Base-by-base conservation (phyloP, 495 filamentous ascomycete genomes). In the Talaromyces liani region DNA sequence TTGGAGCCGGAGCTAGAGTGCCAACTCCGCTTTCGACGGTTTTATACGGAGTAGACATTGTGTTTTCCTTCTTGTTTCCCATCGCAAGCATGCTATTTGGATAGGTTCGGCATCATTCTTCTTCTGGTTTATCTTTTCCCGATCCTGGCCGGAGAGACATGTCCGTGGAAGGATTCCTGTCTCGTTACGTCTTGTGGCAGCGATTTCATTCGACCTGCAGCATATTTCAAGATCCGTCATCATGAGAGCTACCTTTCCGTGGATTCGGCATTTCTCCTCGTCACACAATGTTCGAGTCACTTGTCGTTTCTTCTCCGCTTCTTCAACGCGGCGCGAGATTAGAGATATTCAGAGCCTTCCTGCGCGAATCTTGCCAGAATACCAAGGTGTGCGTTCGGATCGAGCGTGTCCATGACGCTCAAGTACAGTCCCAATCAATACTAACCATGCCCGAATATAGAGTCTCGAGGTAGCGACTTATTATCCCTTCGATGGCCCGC, bases 401-500 rank as follows among this genome's bases (percentile, higher is more conserved):
- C 12, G 25, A 64, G 65, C 34, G 22, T 20, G 6, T 20, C 49
- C 25, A 12, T 7, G 45, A 58, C 36, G 29, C 54, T 63, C 25
- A 63, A 16, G 24, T 34, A 56, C 33, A 36, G n/a, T 2, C 24
- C 18, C 16, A 6, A 3, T 31, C 6, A 29, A 24, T 53, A 10
- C 25, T 29, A 62, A 36, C 20, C 18, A n/a, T 10, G 36, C n/a
- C 16, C 53, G 10, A 31, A 49, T 62, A 16, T 53, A 87, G 85
- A 86, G 73, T 84, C 81, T 24, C 71, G 66, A 18, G 68, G 77
- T 27, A 81, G 82, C 65, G 84, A 85, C 62, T 83, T 98, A 3
- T 84, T 97, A 56, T 89, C 88, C 61, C 83, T 98, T 12, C 85
- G 88, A 76, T 98, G 94, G 94, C 91, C 91, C 3, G 83, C 85